phyloP scores from a whole-genome alignment of 768 basidiomycete genomes.

The Leucosporidium yakuticum region DNA sequence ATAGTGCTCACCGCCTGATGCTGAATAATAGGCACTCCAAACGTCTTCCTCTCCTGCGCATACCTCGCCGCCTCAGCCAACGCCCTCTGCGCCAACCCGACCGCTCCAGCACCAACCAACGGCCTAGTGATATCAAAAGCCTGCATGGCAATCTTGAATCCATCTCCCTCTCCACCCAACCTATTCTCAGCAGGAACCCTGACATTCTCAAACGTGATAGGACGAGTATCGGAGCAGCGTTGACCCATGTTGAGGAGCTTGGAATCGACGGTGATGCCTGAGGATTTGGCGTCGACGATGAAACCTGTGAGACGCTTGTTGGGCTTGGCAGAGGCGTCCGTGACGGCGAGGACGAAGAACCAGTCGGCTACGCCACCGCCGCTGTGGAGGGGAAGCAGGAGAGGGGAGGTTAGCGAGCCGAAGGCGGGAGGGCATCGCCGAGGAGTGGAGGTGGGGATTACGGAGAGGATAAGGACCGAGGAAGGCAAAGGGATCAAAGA shows the following conservation, averaged over 20 bases:
- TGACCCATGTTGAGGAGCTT: conserved; percentile 47
- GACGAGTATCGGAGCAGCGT: conserved; percentile 45
- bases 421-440: too few species aligned
- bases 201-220: conserved; percentile 43
- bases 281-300: conserved; percentile 43
- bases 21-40: conserved; percentile 46
- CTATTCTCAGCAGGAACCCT: conserved; percentile 40
- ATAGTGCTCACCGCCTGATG: conserved; percentile 45
- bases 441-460: too few species aligned
- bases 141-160: conserved; percentile 42
- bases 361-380: conserved; percentile 43
- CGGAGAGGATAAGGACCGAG: too few species aligned
- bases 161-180: conserved; percentile 43
- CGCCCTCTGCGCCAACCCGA: conserved; percentile 45
- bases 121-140: conserved; percentile 48
- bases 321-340: conserved; percentile 41
- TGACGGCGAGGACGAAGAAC: conserved; percentile 47
- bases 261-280: conserved; percentile 41
- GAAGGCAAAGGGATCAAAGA: too few species aligned
- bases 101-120: conserved; percentile 45
- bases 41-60: conserved; percentile 45
- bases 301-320: conserved; percentile 45
- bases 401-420: conserved; percentile 39
- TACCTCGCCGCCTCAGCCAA: conserved; percentile 46
- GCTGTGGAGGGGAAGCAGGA: too few species aligned